phyloP scores from a whole-genome alignment of 2,329 filamentous ascomycete genomes.

The Calycina marina region DNA sequence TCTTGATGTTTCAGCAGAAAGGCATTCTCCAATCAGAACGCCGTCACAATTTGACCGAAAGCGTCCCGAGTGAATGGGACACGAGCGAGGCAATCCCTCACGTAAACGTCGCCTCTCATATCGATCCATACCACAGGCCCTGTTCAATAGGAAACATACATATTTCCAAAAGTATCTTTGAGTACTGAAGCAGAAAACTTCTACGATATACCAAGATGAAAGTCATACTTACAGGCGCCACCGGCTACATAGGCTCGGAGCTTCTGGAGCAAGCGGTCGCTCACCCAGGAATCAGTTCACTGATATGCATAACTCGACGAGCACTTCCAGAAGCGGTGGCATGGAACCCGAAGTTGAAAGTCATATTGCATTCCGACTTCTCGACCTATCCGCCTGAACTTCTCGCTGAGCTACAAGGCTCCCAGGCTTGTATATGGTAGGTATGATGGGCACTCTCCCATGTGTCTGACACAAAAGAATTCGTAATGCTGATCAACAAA shows the following conservation, averaged over 20 bases:
- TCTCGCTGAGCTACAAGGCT: constrained; percentile 26
- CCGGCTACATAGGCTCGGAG: constrained; percentile 18
- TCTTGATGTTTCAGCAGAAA: too few species aligned
- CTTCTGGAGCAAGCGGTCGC: constrained; percentile 36
- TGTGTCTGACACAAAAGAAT: neutral
- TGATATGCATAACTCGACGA: constrained; percentile 37
- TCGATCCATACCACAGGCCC: too few species aligned
- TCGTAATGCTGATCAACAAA: constrained; percentile 1
- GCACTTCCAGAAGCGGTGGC: constrained; percentile 29
- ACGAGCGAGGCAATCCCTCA: too few species aligned
- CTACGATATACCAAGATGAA: too few species aligned
- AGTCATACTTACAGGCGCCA: neutral
- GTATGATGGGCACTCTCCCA: constrained; percentile 1
- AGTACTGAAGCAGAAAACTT: too few species aligned
- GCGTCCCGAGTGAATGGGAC: too few species aligned
- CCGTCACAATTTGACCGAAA: too few species aligned
- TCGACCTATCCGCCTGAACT: constrained; percentile 31
- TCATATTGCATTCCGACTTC: constrained; percentile 38
- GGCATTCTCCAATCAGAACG: too few species aligned
- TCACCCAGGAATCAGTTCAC: constrained; percentile 33
- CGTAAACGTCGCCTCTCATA: too few species aligned
- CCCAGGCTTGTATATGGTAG: constrained; percentile 32
- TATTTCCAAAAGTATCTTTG: too few species aligned
- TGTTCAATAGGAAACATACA: too few species aligned
- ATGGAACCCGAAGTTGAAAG: constrained; percentile 32